Evolutionary conservation across 2,329 filamentous ascomycete species (phyloP).

Genomic region (Aspergillus jensenii): DNA sequence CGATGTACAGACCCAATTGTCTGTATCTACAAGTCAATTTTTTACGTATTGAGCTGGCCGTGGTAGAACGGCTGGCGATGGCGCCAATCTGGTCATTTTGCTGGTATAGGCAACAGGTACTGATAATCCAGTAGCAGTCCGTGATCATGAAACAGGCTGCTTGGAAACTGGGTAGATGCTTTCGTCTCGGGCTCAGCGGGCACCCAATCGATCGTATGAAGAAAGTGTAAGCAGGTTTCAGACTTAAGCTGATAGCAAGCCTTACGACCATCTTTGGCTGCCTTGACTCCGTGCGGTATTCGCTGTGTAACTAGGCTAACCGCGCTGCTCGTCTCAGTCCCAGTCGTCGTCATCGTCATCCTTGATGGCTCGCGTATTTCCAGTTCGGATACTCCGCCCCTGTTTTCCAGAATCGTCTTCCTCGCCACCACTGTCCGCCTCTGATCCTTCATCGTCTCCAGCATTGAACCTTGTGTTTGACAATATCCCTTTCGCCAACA

Average conservation of each 20-base stretch:
- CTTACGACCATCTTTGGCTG: background rate
- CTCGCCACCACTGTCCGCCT: constrained; percentile 26
- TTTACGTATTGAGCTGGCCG: background rate
- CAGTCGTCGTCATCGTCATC: constrained; percentile 48
- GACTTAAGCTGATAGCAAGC: background rate
- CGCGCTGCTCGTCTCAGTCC: constrained; percentile 37
- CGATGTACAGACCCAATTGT: background rate
- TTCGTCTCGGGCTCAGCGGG: background rate
- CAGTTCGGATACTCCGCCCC: constrained; percentile 31
- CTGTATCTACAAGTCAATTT: background rate
- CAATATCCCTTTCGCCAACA: constrained; percentile 42
- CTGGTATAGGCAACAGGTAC: background rate
- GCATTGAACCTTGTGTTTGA: constrained; percentile 32
- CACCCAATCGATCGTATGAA: background rate
- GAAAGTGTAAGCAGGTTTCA: background rate
- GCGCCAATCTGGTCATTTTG: background rate
- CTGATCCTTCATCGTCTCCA: constrained; percentile 27
- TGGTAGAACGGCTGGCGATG: background rate
- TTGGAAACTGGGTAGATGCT: background rate
- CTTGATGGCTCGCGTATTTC: constrained; percentile 25
- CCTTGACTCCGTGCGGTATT: background rate
- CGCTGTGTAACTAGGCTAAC: background rate
- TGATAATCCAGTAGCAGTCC: background rate
- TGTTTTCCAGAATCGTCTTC: constrained; percentile 14
- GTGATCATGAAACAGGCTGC: background rate